phyloP scores from a whole-genome alignment of 139 green algal species.

The Medakamo hakoo region DNA sequence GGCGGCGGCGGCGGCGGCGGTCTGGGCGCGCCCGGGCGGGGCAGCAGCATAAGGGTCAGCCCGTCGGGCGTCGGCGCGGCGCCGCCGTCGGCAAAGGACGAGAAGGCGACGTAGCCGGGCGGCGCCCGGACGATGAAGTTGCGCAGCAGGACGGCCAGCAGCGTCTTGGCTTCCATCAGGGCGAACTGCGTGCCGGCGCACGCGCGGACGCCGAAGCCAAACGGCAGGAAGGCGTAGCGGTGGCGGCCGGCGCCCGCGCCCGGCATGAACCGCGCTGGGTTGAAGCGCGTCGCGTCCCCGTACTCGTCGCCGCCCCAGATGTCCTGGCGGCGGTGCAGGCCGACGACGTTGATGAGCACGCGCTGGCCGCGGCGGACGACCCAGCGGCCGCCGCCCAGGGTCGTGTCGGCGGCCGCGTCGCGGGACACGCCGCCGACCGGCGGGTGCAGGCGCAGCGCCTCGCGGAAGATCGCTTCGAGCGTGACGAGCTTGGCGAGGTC shows the following conservation, averaged over 20 bases:
- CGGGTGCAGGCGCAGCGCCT: slow-evolving; percentile 16
- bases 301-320: slow-evolving; percentile 9
- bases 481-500: slow-evolving; percentile 12
- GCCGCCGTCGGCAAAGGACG: slow-evolving; percentile 4
- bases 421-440: slow-evolving; percentile 2
- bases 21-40: neutral
- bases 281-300: slow-evolving; percentile 8
- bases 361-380: slow-evolving; percentile 10
- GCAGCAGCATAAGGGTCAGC: slow-evolving; percentile 1
- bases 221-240: slow-evolving; percentile 9
- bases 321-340: slow-evolving; percentile 11
- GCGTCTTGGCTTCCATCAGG: neutral
- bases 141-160: neutral
- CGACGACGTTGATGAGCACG: slow-evolving; percentile 10
- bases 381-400: slow-evolving; percentile 8
- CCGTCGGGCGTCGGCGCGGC: slow-evolving; percentile 5
- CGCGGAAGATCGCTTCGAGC: slow-evolving; percentile 13
- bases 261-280: slow-evolving; percentile 13
- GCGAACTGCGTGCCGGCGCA: slow-evolving; percentile 11
- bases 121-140: neutral
- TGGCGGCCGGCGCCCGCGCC: slow-evolving; percentile 3
- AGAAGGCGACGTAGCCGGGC: neutral
- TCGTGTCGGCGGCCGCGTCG: slow-evolving; percentile 5
- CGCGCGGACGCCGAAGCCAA: slow-evolving; percentile 5
- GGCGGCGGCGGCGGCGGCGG: too few relatives aligned